Base-by-base conservation (phyloP, 768 basidiomycete species). In the Asterophora lycoperdoides region DNA sequence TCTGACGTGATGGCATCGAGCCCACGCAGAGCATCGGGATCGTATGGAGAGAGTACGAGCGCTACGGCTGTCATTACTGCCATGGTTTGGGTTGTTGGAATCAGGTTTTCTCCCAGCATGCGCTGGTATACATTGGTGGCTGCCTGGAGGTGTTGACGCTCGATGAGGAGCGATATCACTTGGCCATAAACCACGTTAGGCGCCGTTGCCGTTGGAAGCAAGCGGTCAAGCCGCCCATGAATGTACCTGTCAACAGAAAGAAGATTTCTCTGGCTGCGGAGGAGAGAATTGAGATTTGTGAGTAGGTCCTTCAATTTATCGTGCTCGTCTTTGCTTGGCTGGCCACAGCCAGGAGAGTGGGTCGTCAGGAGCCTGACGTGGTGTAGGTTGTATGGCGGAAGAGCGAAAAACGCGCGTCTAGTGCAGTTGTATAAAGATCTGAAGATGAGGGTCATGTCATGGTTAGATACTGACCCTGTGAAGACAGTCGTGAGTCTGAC, bases 91-190 rank as follows among this genome's bases (percentile, higher is more conserved):
- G 64, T 49, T 11, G 70, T 57, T 1, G 73, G 66, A 1, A 70
- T 42, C 35, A 77, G 64, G 8, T 71, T 70, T 14, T 71, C 67
- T 1, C 63, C 56, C 15, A 59, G 51, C 73, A 82, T 76, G 14
- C 69, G 66, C 7, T 65, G 55, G 55, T 77, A 71, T 9, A 80
- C 60, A 2, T 59, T 50, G 14, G 68, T 56, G 0, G 80, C 79
- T 29, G 68, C 62, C 10, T 57, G 55, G 44, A 73, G 70, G 7
- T 61, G 48, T 1, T 66, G 65, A 33, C 68, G 55, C 14, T 69
- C 60, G 18, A 81, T 57, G 40, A 80, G 71, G 15, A 70, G 63
- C 7, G 62, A 54, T 17, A 78, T 70, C 39, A 70, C 56, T 19
- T 47, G 29, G 4, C 28, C 43, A 32, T 49, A 57, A 3, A 48